Percentiles rank a stretch among this genome's conserved stretches.
Evolutionary conservation across 2,329 filamentous ascomycete genomes (phyloP).

Genomic region (Zymoseptoria tritici): DNA sequence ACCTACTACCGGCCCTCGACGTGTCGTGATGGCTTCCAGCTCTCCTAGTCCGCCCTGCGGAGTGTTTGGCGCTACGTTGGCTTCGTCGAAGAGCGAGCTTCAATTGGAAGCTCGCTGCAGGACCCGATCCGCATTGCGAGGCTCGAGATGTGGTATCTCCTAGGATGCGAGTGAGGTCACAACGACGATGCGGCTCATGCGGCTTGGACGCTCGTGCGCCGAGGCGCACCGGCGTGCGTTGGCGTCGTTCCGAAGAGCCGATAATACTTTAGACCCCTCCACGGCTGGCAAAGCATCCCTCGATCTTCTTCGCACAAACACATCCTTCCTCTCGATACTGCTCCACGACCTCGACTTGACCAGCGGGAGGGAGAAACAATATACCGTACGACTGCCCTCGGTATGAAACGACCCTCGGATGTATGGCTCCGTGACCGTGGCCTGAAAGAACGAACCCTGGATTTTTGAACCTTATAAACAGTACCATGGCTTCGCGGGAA

Average conservation of each 20-base stretch:
- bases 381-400: not conserved
- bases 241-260: not conserved
- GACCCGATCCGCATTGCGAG: too few relatives aligned
- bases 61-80: too few relatives aligned
- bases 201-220: not conserved
- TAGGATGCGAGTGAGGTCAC: not conserved
- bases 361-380: not conserved
- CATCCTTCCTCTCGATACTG: not conserved
- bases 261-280: not conserved
- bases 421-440: not conserved
- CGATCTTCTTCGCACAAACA: not conserved
- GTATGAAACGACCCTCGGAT: not conserved
- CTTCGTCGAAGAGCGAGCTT: too few relatives aligned
- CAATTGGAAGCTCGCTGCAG: too few relatives aligned
- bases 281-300: not conserved
- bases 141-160: not conserved
- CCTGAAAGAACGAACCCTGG: not conserved
- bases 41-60: too few relatives aligned
- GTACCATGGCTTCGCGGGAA: conserved; percentile 20
- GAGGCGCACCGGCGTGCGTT: too few relatives aligned
- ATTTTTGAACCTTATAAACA: not conserved
- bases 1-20: too few relatives aligned
- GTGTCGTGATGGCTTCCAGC: too few relatives aligned
- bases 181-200: not conserved
- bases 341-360: not conserved